Conservation (phyloP, 495 filamentous ascomycete genomes). For the Tuber microsphaerosporum region DNA sequence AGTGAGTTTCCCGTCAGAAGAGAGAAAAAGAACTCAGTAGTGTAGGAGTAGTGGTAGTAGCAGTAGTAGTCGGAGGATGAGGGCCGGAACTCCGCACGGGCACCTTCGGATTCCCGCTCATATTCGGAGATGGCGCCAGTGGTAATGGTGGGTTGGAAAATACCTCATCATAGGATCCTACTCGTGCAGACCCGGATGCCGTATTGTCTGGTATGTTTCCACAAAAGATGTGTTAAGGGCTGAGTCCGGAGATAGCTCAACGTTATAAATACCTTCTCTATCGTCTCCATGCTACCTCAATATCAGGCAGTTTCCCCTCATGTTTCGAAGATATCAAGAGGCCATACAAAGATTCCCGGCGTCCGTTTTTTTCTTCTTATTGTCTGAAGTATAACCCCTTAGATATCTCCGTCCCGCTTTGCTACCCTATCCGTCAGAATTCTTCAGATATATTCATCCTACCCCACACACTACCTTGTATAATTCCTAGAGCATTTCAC, state of each 20-base stretch:
- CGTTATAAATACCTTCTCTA: background rate
- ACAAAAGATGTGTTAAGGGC: background rate
- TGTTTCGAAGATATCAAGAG: background rate
- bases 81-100: background rate
- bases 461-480: background rate
- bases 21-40: background rate
- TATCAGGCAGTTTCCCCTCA: background rate
- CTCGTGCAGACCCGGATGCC: background rate
- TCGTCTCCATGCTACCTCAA: background rate
- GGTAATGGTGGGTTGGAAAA: slow-evolving; percentile 3
- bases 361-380: background rate
- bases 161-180: slow-evolving; percentile 1
- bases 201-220: background rate
- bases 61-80: background rate
- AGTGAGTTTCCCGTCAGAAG: slow-evolving; percentile 18
- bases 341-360: background rate
- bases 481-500: background rate
- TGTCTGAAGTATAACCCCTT: background rate
- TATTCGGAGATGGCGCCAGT: background rate
- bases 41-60: background rate
- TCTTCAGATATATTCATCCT: background rate
- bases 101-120: slow-evolving; percentile 6
- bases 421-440: background rate
- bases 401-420: background rate
- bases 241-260: background rate